These are phyloP conservation scores for Penicillium ochrochloron DNA, from an alignment of 495 filamentous ascomycete species.

Conservation along the genomic window DNA sequence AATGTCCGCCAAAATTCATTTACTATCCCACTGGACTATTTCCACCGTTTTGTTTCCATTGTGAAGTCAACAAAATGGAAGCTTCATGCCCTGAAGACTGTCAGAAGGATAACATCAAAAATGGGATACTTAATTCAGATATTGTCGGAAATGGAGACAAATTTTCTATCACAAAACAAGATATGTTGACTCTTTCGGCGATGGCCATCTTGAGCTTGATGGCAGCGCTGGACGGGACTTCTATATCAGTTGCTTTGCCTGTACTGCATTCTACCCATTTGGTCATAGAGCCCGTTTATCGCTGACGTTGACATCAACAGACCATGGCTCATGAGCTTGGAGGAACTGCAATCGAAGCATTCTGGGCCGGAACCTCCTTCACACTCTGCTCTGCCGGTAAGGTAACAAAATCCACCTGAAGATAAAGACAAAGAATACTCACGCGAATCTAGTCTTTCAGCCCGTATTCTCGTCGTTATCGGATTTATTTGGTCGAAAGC, in stretches of 20 bases:
- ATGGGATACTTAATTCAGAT: not conserved
- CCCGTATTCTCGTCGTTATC: constrained; percentile 38
- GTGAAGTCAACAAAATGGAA: constrained; percentile 12
- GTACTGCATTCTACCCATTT: constrained; percentile 36
- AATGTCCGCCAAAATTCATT: not conserved
- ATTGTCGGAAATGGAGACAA: not conserved
- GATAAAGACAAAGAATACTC: not conserved
- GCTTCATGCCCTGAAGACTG: not conserved
- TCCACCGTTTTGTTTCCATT: not conserved
- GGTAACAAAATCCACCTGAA: not conserved
- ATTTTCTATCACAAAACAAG: constrained; percentile 9
- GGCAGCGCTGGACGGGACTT: constrained; percentile 73
- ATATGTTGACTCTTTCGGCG: not conserved
- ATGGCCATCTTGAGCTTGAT: constrained; percentile 62
- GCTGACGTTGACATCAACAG: constrained; percentile 15
- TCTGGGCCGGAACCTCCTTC: constrained; percentile 60
- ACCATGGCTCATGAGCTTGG: constrained; percentile 40
- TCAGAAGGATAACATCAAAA: not conserved
- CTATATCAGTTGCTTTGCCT: constrained; percentile 71
- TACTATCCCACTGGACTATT: not conserved
- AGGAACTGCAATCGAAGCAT: constrained; percentile 56
- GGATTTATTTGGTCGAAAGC: constrained; percentile 39
- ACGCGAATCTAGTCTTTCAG: constrained; percentile 32
- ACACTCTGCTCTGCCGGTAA: constrained; percentile 45
- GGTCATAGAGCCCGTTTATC: not conserved